Evolutionary conservation across 257 asterid species (phyloP).

Genomic region (Fraxinus quadrangulata): DNA sequence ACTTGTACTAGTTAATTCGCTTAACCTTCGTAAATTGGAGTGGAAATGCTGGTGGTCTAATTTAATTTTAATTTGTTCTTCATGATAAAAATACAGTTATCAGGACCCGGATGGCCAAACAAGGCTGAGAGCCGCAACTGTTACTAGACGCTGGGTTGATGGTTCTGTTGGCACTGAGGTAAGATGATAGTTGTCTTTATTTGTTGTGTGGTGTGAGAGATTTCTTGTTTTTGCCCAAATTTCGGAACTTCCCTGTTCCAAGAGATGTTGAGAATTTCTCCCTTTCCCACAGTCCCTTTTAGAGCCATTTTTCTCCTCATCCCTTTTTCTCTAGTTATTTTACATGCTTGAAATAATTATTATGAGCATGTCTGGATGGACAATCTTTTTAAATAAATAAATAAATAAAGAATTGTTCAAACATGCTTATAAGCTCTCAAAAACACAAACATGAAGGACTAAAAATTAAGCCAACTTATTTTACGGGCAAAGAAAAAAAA

Average conservation of each 20-base stretch:
- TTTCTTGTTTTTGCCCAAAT: conserved; percentile 8
- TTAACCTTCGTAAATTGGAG: conserved; percentile 9
- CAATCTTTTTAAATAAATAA: no score
- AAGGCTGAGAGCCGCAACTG: conserved; percentile 83
- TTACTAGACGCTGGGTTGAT: conserved; percentile 86
- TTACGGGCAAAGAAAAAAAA: neutral
- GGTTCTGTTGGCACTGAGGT: conserved; percentile 78
- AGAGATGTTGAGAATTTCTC: conserved; percentile 3
- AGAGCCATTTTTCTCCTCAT: neutral
- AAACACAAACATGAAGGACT: neutral
- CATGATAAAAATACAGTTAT: conserved; percentile 51
- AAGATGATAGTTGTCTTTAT: conserved; percentile 24
- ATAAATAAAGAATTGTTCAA: no score
- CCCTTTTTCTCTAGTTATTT: conserved; percentile 12
- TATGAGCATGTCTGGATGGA: neutral
- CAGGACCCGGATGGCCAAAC: conserved; percentile 78
- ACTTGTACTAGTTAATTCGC: conserved; percentile 1
- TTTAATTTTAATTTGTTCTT: conserved; percentile 7
- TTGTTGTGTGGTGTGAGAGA: neutral
- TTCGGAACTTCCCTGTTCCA: neutral
- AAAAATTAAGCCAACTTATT: neutral
- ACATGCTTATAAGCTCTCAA: neutral
- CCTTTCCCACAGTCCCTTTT: neutral
- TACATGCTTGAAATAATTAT: neutral
- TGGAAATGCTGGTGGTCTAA: conserved; percentile 12